These are phyloP conservation scores for Polygonum maritimum DNA, from an alignment of 148 eudicot genomes.

Conservation along the genomic window DNA sequence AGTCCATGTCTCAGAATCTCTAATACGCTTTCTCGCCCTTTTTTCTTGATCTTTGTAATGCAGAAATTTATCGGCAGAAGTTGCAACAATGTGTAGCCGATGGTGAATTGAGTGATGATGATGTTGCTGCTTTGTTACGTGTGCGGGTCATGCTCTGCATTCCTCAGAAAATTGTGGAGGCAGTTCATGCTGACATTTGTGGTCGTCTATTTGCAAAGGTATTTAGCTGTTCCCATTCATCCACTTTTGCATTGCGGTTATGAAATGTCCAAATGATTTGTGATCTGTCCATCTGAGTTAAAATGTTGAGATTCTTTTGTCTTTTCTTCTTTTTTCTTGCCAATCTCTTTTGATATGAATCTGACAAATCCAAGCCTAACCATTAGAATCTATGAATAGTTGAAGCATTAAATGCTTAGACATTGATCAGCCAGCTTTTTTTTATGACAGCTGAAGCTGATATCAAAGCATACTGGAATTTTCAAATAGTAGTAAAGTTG, in stretches of 20 bases:
- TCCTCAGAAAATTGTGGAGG: slow-evolving; percentile 77
- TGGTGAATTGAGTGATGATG: slow-evolving; percentile 78
- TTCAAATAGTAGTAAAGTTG: not conserved
- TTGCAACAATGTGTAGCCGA: slow-evolving; percentile 74
- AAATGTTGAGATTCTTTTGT: not conserved
- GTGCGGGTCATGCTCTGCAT: slow-evolving; percentile 80
- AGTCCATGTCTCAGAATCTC: not conserved
- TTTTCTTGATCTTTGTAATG: not conserved
- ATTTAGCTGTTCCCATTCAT: not conserved
- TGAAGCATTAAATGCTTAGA: not conserved
- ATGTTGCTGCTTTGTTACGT: slow-evolving; percentile 61
- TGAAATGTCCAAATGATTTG: not conserved
- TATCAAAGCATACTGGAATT: not conserved
- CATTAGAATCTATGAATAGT: not conserved
- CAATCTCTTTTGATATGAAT: not conserved
- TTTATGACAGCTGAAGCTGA: not conserved
- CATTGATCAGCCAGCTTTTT: not conserved
- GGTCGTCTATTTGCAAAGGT: slow-evolving; percentile 92
- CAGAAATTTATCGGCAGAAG: slow-evolving; percentile 87
- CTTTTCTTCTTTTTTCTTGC: not conserved
- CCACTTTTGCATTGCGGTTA: not conserved
- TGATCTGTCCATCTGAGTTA: not conserved
- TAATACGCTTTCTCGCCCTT: not conserved
- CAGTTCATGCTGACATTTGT: slow-evolving; percentile 77
- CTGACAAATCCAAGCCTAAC: not conserved